Conservation (phyloP, 495 filamentous ascomycete species). For the Tricharina praecox region DNA sequence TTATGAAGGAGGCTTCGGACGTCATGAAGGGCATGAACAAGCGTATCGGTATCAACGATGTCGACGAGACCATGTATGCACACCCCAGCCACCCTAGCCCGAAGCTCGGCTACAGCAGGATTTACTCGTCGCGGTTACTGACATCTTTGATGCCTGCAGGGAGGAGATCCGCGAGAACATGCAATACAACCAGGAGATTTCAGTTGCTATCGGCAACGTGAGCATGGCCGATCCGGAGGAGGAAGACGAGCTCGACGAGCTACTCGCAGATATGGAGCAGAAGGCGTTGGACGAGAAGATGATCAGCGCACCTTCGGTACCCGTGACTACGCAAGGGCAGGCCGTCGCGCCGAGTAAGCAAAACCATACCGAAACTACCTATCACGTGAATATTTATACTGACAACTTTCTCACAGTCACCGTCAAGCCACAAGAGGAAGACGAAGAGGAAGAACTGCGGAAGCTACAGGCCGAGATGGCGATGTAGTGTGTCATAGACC, state of each 20-base stretch:
- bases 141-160: slow-evolving; percentile 36
- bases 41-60: slow-evolving; percentile 76
- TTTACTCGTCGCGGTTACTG: too few species aligned
- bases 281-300: slow-evolving; percentile 84
- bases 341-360: slow-evolving; percentile 55
- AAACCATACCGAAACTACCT: background rate
- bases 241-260: slow-evolving; percentile 67
- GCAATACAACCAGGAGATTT: slow-evolving; percentile 81
- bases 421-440: slow-evolving; percentile 50
- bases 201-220: slow-evolving; percentile 57
- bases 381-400: slow-evolving; percentile 7
- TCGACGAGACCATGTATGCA: slow-evolving; percentile 86
- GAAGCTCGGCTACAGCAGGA: too few species aligned
- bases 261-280: slow-evolving; percentile 63
- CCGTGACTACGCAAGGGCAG: slow-evolving; percentile 34
- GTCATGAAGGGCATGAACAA: slow-evolving; percentile 90
- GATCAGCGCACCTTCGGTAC: slow-evolving; percentile 68
- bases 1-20: slow-evolving; percentile 67
- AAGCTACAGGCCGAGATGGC: slow-evolving; percentile 97
- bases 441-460: slow-evolving; percentile 84
- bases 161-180: slow-evolving; percentile 86
- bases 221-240: slow-evolving; percentile 57
- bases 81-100: background rate
- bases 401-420: slow-evolving; percentile 32
- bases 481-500: slow-evolving; percentile 41